Conservation (phyloP, 2,329 filamentous ascomycete genomes). For the Plenodomus tracheiphilus region DNA sequence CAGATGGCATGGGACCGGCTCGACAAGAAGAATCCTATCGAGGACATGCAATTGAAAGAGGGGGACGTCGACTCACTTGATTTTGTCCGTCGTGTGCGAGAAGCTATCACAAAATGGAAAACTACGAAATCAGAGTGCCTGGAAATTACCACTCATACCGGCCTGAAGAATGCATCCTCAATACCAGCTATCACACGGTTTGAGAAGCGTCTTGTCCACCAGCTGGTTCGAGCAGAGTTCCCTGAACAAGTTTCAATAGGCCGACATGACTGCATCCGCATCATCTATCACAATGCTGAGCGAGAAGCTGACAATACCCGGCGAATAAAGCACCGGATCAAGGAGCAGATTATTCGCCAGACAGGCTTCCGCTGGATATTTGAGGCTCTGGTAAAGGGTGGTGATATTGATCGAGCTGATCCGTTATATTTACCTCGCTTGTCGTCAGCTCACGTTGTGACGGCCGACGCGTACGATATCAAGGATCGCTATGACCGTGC, state of each 20-base stretch:
- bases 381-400: constrained; percentile 49
- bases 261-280: constrained; percentile 49
- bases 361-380: constrained; percentile 56
- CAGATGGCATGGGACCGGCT: constrained; percentile 49
- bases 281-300: constrained; percentile 47
- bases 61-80: constrained; percentile 57
- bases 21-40: constrained; percentile 39
- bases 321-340: constrained; percentile 42
- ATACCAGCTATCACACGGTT: constrained; percentile 47
- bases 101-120: constrained; percentile 54
- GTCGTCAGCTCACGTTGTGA: constrained; percentile 38
- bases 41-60: constrained; percentile 55
- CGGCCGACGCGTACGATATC: constrained; percentile 40
- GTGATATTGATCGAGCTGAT: constrained; percentile 44
- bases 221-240: constrained; percentile 66
- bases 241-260: constrained; percentile 50
- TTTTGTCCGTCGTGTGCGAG: constrained; percentile 54
- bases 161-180: constrained; percentile 17
- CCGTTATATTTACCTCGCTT: constrained; percentile 41
- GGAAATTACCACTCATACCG: constrained; percentile 37
- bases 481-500: constrained; percentile 46
- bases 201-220: constrained; percentile 68
- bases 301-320: constrained; percentile 49
- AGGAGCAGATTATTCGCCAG: constrained; percentile 48
- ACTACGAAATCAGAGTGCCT: constrained; percentile 15